Base-by-base conservation (phyloP, 192 early-diverging fungal genomes). In the Entomortierella chlamydospora region DNA sequence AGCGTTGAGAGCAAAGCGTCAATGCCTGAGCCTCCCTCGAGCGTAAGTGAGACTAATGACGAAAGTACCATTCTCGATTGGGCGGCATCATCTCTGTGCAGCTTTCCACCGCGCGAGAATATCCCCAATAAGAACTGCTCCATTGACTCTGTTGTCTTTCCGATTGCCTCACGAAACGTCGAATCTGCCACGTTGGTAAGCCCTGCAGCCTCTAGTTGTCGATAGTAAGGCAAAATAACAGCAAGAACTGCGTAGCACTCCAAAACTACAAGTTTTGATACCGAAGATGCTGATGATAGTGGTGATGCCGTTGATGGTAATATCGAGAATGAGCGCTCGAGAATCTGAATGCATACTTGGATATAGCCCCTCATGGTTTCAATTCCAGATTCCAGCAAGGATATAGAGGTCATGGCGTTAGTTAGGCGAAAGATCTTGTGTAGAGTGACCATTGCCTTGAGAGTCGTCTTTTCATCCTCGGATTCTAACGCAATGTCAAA, bases 351-450 rank as follows among this genome's bases (percentile, higher is more conserved):
- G 4, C 54, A 30, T 18, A 52, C 53, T 12, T 59, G 54, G 39
- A 78, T 63, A 34, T 68, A 78, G n/a, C 41, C 45, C 13, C 29
- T 33, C 42, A 70, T 62, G 17, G 26, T 70, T 11, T 64, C 57
- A 5, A 13, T 29, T n/a, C 68, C 68, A 9, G 45, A 28, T 20
- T 66, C 45, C 29, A 61, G 12, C 26, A 70, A 15, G 0, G 57
- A 51, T 51, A 64, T 54, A 29, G 55, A 70, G 8, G 65, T 57
- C 51, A 70, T 65, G 23, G 53, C 50, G 22, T 50, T 42, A 20
- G 76, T 70, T 22, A 60, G n/a, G 9, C 51, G 57, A 52, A 79
- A 79, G 29, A 79, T 70, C 42, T 65, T 79, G 62, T 47, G 18
- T 13, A 79, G 18, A n/a, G 68, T 58, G 10, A 33, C 11, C 33